Conservation (phyloP, 768 basidiomycete genomes). For the Dentipellis sp. region DNA sequence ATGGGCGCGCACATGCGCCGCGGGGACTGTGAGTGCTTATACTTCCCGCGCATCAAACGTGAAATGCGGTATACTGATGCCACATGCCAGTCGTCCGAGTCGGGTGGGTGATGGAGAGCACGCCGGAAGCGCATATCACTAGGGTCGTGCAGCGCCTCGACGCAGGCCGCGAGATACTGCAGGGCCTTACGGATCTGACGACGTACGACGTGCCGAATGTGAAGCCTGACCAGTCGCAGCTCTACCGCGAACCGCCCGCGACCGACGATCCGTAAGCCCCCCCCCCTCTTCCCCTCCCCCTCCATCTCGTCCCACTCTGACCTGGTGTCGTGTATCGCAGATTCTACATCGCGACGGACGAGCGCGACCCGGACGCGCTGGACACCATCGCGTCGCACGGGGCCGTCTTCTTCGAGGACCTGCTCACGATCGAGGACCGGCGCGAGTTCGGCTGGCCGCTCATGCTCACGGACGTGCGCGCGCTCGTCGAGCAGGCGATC, state of each 20-base stretch:
- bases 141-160: constrained; percentile 22
- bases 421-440: constrained; percentile 33
- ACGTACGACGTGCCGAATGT: constrained; percentile 7
- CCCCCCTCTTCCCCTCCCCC: neutral
- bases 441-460: constrained; percentile 31
- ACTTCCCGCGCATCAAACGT: neutral
- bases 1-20: constrained; percentile 36
- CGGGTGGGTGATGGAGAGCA: constrained; percentile 27
- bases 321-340: constrained; percentile 11
- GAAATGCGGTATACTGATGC: constrained; percentile 1
- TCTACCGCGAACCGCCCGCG: neutral
- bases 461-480: constrained; percentile 32
- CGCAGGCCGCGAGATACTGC: constrained; percentile 21
- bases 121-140: constrained; percentile 26
- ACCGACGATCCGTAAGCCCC: constrained; percentile 3
- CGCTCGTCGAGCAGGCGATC: constrained; percentile 32
- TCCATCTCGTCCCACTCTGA: neutral
- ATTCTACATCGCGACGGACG: constrained; percentile 33
- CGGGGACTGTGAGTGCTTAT: constrained; percentile 27
- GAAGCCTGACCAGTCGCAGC: constrained; percentile 4
- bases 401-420: constrained; percentile 31
- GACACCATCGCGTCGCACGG: constrained; percentile 25
- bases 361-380: constrained; percentile 27
- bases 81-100: constrained; percentile 19
- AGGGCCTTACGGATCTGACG: neutral